Evolutionary conservation across 1,284 basidiomycete species (phyloP), one percentile per base, ranked within the genome.

Genomic region (Thecaphora thlaspeos): DNA sequence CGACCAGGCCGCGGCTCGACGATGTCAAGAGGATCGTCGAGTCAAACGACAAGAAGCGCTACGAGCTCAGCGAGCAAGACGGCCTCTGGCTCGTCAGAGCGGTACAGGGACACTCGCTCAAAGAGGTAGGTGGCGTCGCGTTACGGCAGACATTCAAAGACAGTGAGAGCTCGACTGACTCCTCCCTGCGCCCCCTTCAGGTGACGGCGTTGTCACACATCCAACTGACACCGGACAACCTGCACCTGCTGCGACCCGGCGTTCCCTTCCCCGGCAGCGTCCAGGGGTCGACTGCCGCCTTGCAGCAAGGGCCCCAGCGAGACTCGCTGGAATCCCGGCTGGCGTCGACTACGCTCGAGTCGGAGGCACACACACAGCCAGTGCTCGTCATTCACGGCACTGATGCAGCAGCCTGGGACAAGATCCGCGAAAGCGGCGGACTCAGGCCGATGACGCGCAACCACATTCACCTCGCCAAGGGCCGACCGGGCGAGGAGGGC

Each of bases 21-120:
- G 74, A 77, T 41, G 61, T 77, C 10, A 18, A 39, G 41, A 21
- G 21, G 11, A 51, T 72, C 5, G 72, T 72, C 4, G 43, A 55
- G 30, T 44, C 44, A 15, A 73, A 71, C 48, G 74, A 65, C 37
- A 77, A 77, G 55, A 70, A 76, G 51, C 45, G 75, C 7, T 77
- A 75, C 51, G 70, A 75, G 43, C 23, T 69, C 21, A 30, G 5
- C 53, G 71, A 10, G 77, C 32, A 19, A 4, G 39, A 41, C 8
- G 46, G 28, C 14, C 49, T 51, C 22, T 92, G 87, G 85, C 46
- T 67, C 44, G 54, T 76, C 22, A 92, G 91, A 43, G 94, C 94
- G 0, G 91, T 90, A 59, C 94, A 97, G 79, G 95, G 94, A 0
- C 94, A 97, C 80, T 89, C 91, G 2, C 81, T 93, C 37, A 61